Evolutionary conservation across 2,329 filamentous ascomycete species (phyloP), one percentile per base, ranked within the genome.

Genomic region (Ceratocystis diversiconidia): DNA sequence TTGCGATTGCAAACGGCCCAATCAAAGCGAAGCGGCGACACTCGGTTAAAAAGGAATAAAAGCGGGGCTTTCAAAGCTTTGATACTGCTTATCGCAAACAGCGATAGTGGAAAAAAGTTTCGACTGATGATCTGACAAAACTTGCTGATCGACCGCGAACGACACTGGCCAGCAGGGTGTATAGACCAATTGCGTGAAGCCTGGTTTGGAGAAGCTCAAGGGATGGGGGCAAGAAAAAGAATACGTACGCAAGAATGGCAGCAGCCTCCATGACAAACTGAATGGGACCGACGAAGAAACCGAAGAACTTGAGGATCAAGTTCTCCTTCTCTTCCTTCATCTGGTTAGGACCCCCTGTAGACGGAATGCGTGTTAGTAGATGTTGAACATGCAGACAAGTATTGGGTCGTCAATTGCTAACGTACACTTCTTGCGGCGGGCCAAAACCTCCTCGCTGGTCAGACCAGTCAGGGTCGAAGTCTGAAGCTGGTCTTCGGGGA

Each of bases 281-380:
- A 70, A 95, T 92, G 28, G 91, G 91, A 70, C 91, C 91, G 65
- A 94, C 79, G 75, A 95, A 95, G 79, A 89, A 94, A 71, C 82
- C 80, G 72, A 85, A 76, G 76, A 95, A 95, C 80, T 95, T 94
- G 72, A 94, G 81, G 68, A 92, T 76, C 67, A 91, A 72, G 73
- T 92, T 95, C 77, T 91, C 87, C 78, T 90, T 91, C 79, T 92
- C 88, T 77, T 95, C 89, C 77, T 89, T 91, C 88, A 95, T 90
- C 75, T 90, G 85, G 75, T 96, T 95, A 73, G 89, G 80, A 74
- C 90, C 90, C 74, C 59, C 59, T 61, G 59, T 22, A 43, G 4
- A 61, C n/a, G 89, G 75, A 41, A 41, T 15, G 36, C 36, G 36
- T 84, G 19, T 48, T 32, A 36, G 64, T 12, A n/a, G 17, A 5